Percentiles rank a stretch among this genome's conserved stretches.
These are phyloP conservation scores for Saturnispora ahearnii DNA, from an alignment of 805 yeast genomes.

Conservation along the genomic window DNA sequence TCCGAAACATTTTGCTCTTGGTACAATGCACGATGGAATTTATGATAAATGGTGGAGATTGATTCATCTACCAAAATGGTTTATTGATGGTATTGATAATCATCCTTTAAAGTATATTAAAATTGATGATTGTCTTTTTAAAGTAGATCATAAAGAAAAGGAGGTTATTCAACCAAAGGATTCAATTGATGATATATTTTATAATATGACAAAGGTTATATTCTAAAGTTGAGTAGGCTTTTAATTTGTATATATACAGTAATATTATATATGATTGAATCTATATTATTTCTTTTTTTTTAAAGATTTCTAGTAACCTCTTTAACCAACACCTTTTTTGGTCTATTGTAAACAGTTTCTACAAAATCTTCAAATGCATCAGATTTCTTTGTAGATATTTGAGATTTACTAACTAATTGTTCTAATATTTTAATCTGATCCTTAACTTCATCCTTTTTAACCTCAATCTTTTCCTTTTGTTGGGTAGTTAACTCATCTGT, in stretches of 20 bases:
- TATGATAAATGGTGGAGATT: conserved; percentile 51
- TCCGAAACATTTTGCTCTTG: conserved; percentile 48
- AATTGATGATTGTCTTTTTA: conserved; percentile 43
- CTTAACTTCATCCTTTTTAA: conserved; percentile 11
- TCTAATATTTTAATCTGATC: conserved; percentile 17
- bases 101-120: conserved; percentile 33
- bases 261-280: too few relatives aligned
- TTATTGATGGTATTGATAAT: conserved; percentile 16
- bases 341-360: conserved; percentile 11
- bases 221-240: background rate
- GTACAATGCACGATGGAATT: conserved; percentile 43
- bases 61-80: conserved; percentile 41
- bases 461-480: background rate
- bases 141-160: conserved; percentile 16
- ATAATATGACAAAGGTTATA: conserved; percentile 18
- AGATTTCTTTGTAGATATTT: conserved; percentile 9
- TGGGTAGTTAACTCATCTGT: conserved; percentile 6
- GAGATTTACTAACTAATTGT: conserved; percentile 15
- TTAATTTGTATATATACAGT: background rate
- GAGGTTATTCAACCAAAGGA: conserved; percentile 33
- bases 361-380: background rate
- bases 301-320: conserved; percentile 11
- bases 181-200: conserved; percentile 41
- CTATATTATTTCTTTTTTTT: background rate
- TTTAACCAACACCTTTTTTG: conserved; percentile 9